Base-by-base conservation (phyloP, 345 rosid genomes). In the Lepidium aucheri region DNA sequence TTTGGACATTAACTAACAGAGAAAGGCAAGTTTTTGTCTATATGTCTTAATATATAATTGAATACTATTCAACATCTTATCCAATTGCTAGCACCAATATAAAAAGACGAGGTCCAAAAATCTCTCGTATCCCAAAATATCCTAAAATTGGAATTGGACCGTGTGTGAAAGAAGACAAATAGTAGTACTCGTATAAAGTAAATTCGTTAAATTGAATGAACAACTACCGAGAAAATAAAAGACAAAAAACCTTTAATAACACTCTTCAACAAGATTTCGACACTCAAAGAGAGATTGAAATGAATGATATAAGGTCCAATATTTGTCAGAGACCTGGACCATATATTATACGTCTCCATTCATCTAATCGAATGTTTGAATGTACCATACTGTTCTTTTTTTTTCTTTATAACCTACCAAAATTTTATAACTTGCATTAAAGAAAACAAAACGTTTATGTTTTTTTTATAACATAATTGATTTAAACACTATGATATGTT, bases 41-140 rank as follows among this genome's bases (percentile, higher is more conserved):
- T 42, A 12, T 49, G 15, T 8, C 17, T 24, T 6, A n/a, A n/a
- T 7, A 7, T 24, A 7, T 15, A 47, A 9, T 47, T 18, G 53
- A 59, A 60, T 69, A n/a, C n/a, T n/a, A 53, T 53, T 53, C 50
- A 70, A 61, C 49, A 63, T 46, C 69, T 70, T 70, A 63, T 70
- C 75, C 18, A 3, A 45, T 54, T 2, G 2, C 40, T 28, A 38
- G 9, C 35, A 46, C 16, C 20, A 18, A 49, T 68, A 36, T 45
- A 57, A 35, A 47, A 38, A 46, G 10, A 44, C 74, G 63, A 62
- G 63, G 56, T 44, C 17, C 63, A 45, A 53, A 38, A 43, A 34
- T 70, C 49, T 70, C 49, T 41, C 68, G 68, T 53, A 70, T 17
- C 56, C 20, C 56, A 16, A 62, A 53, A 63, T 53, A 62, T 61